Conservation (phyloP, 106 monocot genomes). For the Chionographis japonica region DNA sequence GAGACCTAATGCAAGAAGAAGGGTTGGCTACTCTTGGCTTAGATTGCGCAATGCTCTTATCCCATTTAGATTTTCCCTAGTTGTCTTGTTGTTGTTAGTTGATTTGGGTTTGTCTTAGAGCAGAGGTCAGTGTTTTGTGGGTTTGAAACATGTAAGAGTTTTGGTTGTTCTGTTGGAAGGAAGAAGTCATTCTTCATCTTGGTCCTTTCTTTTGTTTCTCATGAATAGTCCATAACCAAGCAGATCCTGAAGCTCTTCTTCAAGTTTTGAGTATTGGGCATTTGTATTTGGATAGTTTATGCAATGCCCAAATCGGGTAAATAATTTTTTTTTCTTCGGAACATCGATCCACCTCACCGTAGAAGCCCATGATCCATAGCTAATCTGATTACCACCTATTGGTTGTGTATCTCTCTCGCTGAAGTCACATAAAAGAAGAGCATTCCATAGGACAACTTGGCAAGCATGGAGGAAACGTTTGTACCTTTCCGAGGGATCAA, state of each 20-base stretch:
- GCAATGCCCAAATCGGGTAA: neutral
- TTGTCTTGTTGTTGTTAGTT: neutral
- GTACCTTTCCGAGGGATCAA: slow-evolving; percentile 68
- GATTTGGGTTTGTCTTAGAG: neutral
- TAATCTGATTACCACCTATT: neutral
- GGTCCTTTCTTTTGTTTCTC: too few species aligned
- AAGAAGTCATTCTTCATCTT: too few species aligned
- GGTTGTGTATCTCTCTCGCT: too few species aligned
- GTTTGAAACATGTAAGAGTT: neutral
- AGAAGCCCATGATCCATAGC: neutral
- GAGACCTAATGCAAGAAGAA: neutral
- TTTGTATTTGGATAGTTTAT: neutral
- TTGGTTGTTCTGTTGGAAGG: too few species aligned
- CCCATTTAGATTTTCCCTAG: neutral
- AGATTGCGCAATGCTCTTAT: neutral
- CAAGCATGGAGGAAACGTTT: slow-evolving; percentile 67
- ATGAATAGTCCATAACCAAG: too few species aligned
- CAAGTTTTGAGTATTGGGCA: neutral
- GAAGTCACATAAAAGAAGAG: too few species aligned
- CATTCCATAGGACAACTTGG: neutral
- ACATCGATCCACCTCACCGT: too few species aligned
- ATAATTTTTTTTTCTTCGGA: neutral
- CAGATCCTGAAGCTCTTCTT: too few species aligned
- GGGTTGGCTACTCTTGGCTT: neutral
- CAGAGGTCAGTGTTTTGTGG: neutral